These are phyloP conservation scores for Cudoniella acicularis DNA, from an alignment of 495 filamentous ascomycete species.

Conservation along the genomic window DNA sequence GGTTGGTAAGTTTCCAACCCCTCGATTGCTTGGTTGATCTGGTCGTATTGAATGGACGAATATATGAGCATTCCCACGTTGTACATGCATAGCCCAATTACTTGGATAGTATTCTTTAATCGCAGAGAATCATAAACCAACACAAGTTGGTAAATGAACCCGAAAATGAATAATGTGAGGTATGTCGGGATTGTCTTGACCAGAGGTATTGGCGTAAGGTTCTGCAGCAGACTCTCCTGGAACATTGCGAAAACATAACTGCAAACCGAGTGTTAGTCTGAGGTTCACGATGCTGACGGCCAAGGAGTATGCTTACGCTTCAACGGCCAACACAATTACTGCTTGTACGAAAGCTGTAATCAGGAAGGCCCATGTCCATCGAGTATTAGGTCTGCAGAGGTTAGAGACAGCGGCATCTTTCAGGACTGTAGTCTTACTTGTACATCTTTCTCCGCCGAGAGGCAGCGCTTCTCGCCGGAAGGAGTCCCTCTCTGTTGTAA, in stretches of 20 bases:
- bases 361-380: slow-evolving; percentile 88
- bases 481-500: slow-evolving; percentile 53
- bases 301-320: slow-evolving; percentile 85
- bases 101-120: slow-evolving; percentile 96
- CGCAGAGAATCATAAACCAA: slow-evolving; percentile 90
- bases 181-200: slow-evolving; percentile 81
- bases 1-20: background rate
- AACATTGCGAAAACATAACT: slow-evolving; percentile 68
- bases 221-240: slow-evolving; percentile 46
- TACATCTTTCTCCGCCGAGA: slow-evolving; percentile 24
- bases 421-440: slow-evolving; percentile 1
- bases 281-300: too few species aligned
- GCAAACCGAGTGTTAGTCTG: too few species aligned
- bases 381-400: slow-evolving; percentile 38
- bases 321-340: slow-evolving; percentile 71
- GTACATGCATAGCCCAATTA: slow-evolving; percentile 91
- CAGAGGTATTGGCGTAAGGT: slow-evolving; percentile 29
- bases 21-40: slow-evolving; percentile 70
- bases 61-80: slow-evolving; percentile 90
- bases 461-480: slow-evolving; percentile 26
- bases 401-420: slow-evolving; percentile 2
- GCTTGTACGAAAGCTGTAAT: slow-evolving; percentile 71
- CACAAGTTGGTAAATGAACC: slow-evolving; percentile 85
- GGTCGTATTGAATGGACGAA: slow-evolving; percentile 84
- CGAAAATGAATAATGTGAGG: slow-evolving; percentile 94